Conservation (phyloP, 495 filamentous ascomycete species). For the Penicillium egyptiacum region DNA sequence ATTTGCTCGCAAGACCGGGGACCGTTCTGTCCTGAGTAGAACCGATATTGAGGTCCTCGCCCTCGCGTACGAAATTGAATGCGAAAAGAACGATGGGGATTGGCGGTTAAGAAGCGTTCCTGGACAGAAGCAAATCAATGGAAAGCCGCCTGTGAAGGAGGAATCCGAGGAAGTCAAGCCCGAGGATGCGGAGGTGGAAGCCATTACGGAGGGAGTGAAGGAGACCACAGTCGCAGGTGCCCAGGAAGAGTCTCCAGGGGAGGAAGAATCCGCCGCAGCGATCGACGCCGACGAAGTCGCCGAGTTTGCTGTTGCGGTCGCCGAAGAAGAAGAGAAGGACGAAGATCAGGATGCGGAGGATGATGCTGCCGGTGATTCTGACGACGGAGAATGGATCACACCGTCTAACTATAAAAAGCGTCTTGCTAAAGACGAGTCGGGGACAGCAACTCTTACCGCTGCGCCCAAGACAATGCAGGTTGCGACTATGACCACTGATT, state of each 20-base stretch:
- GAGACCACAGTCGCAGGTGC: conserved; percentile 26
- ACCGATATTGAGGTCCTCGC: conserved; percentile 88
- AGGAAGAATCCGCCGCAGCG: conserved; percentile 17
- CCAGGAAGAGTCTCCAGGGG: conserved; percentile 13
- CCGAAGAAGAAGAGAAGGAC: conserved; percentile 31
- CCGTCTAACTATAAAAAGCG: conserved; percentile 86
- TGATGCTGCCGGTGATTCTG: conserved; percentile 53
- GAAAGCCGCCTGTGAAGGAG: conserved; percentile 56
- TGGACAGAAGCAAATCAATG: conserved; percentile 74
- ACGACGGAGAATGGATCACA: conserved; percentile 90
- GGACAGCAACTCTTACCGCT: conserved; percentile 43
- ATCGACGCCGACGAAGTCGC: conserved; percentile 11
- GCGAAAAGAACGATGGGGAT: conserved; percentile 78
- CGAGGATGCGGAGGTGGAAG: conserved; percentile 33
- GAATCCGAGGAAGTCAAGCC: conserved; percentile 28
- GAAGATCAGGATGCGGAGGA: conserved; percentile 37
- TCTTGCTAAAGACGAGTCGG: conserved; percentile 63
- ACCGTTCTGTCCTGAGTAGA: conserved; percentile 79
- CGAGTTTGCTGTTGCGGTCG: conserved; percentile 8
- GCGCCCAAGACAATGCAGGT: conserved; percentile 69
- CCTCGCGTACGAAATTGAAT: conserved; percentile 86
- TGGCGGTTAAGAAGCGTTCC: conserved; percentile 77
- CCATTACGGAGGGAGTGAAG: conserved; percentile 32
- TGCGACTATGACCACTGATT: conserved; percentile 89
- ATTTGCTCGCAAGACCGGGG: conserved; percentile 87